phyloP scores from a whole-genome alignment of 257 asterid genomes.

The Ligustrum vulgare region DNA sequence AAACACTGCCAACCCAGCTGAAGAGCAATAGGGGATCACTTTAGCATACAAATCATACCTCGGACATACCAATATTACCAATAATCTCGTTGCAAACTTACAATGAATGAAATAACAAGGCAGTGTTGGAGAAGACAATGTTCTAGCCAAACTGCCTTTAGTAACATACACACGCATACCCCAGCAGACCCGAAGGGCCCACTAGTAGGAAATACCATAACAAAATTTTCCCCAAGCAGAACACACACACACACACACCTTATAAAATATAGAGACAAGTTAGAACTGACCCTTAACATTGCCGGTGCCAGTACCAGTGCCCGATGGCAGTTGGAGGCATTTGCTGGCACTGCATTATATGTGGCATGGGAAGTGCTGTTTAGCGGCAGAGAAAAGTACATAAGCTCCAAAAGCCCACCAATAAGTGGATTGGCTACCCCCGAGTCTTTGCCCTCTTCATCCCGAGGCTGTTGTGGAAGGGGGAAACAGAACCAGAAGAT shows the following conservation, averaged over 20 bases:
- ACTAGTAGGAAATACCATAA: slow-evolving; percentile 33
- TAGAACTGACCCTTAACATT: slow-evolving; percentile 38
- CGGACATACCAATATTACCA: slow-evolving; percentile 24
- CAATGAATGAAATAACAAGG: slow-evolving; percentile 48
- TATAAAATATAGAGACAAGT: slow-evolving; percentile 46
- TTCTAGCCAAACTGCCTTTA: slow-evolving; percentile 35
- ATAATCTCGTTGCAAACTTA: slow-evolving; percentile 38
- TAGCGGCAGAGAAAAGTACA: slow-evolving; percentile 24
- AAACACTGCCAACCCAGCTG: slow-evolving; percentile 21
- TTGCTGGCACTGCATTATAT: slow-evolving; percentile 39
- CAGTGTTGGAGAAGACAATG: slow-evolving; percentile 29
- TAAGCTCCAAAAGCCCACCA: slow-evolving; percentile 12
- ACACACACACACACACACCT: slow-evolving; percentile 48
- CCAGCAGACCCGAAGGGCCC: slow-evolving; percentile 31
- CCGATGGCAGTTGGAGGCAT: slow-evolving; percentile 42
- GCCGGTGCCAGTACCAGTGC: slow-evolving; percentile 37
- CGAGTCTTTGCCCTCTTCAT: slow-evolving; percentile 98
- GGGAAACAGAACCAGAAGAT: slow-evolving; percentile 91
- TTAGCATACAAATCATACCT: slow-evolving; percentile 18
- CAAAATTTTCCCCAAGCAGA: slow-evolving; percentile 38
- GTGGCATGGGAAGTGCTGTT: slow-evolving; percentile 37
- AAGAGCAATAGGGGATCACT: slow-evolving; percentile 1
- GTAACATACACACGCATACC: slow-evolving; percentile 35
- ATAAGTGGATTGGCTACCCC: slow-evolving; percentile 41
- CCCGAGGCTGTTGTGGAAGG: slow-evolving; percentile 86